Conservation (phyloP, 768 basidiomycete genomes). For the Tylopilus vinaceipallidus region DNA sequence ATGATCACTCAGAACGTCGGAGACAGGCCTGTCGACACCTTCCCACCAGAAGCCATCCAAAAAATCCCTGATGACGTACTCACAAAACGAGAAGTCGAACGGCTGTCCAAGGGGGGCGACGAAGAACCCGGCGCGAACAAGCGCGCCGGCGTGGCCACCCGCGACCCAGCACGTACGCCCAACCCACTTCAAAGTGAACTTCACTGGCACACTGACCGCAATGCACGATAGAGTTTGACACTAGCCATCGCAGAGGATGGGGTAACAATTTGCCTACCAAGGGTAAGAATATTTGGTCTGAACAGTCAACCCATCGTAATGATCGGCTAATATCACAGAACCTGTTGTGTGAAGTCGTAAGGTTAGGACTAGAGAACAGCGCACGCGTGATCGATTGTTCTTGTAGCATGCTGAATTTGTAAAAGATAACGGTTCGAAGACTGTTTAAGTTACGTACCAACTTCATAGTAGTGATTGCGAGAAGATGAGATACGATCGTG, state of each 20-base stretch:
- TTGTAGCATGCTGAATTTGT: too few relatives aligned
- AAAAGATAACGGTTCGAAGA: too few relatives aligned
- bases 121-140: conserved; percentile 27
- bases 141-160: conserved; percentile 27
- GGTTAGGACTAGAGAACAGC: too few relatives aligned
- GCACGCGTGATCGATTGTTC: too few relatives aligned
- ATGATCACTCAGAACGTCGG: conserved; percentile 26
- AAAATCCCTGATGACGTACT: conserved; percentile 26
- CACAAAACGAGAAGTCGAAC: conserved; percentile 16
- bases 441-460: too few relatives aligned
- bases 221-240: conserved; percentile 13
- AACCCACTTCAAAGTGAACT: too few relatives aligned
- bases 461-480: too few relatives aligned
- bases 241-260: conserved; percentile 9
- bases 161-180: conserved; percentile 17
- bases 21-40: conserved; percentile 23
- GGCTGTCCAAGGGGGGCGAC: conserved; percentile 8
- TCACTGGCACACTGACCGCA: background rate
- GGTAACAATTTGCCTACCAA: conserved; percentile 4
- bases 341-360: too few relatives aligned
- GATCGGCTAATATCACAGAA: too few relatives aligned
- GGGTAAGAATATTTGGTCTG: too few relatives aligned
- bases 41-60: conserved; percentile 16
- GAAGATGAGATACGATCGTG: too few relatives aligned
- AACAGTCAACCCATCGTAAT: too few relatives aligned